A percentile compares a stretch with the other conserved stretches of the same genome.
Conservation (phyloP, 345 rosid genomes). For the Corchorus olitorius region DNA sequence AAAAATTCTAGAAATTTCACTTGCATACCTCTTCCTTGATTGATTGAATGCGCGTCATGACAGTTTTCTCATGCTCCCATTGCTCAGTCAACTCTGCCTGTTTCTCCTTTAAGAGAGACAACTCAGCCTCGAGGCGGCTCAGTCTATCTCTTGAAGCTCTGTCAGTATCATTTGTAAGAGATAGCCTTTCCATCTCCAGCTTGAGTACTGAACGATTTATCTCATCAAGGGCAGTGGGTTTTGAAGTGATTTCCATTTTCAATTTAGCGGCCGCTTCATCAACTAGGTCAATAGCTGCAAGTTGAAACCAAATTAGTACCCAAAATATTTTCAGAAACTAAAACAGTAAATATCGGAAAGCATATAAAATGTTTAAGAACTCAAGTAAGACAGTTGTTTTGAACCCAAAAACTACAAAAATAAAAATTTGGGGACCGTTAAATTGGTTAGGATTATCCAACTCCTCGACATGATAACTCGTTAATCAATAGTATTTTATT, state of each 20-base stretch:
- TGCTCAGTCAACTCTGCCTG: constrained; percentile 87
- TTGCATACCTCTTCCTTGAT: constrained; percentile 84
- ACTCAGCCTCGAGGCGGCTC: constrained; percentile 80
- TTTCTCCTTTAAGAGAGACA: constrained; percentile 70
- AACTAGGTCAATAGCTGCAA: constrained; percentile 94
- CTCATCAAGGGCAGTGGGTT: constrained; percentile 98
- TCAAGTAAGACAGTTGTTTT: not conserved
- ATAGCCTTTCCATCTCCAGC: constrained; percentile 97
- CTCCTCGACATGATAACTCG: not conserved
- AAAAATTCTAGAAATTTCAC: not conserved
- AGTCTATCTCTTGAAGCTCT: constrained; percentile 92
- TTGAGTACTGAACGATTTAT: constrained; percentile 90
- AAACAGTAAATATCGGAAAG: not conserved
- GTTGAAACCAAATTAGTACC: constrained; percentile 22
- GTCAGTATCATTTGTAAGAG: constrained; percentile 89
- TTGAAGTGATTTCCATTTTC: constrained; percentile 99
- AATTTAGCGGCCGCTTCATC: constrained; percentile 99
- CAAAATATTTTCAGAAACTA: not conserved
- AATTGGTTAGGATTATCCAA: not conserved
- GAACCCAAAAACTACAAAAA: not conserved
- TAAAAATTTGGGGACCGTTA: not conserved
- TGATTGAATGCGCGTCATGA: constrained; percentile 92
- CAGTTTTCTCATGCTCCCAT: constrained; percentile 99
- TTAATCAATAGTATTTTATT: not conserved
- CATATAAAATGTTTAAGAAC: not conserved